Percentiles rank a stretch among this genome's conserved stretches.
These are phyloP conservation scores for Macrocybe gigantea DNA, from an alignment of 768 basidiomycete genomes.

Conservation along the genomic window DNA sequence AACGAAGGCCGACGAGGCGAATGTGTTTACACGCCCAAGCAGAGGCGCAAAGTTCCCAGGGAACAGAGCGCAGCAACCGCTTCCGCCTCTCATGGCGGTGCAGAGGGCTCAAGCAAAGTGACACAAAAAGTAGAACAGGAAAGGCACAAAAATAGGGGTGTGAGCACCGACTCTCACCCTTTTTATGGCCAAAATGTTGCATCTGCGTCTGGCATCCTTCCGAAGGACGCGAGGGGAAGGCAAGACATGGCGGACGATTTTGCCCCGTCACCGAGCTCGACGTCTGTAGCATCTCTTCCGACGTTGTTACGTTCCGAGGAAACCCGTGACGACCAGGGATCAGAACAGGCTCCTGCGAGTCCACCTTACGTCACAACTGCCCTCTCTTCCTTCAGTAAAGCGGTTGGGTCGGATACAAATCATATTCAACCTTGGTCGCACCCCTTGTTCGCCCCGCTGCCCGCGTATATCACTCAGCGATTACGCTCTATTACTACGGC, in stretches of 20 bases:
- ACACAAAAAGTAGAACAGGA: no score
- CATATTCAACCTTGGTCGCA: slow-evolving; percentile 55
- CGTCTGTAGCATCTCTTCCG: no score
- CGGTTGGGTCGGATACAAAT: not conserved
- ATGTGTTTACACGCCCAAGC: slow-evolving; percentile 73
- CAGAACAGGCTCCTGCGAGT: no score
- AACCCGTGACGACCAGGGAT: no score
- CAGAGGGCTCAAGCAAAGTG: no score
- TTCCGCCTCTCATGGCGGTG: slow-evolving; percentile 8
- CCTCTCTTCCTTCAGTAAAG: not conserved
- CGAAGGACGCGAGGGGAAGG: no score
- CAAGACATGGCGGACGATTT: no score
- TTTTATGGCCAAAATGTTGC: slow-evolving; percentile 46
- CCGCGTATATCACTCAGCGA: slow-evolving; percentile 46
- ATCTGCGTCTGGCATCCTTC: slow-evolving; percentile 17
- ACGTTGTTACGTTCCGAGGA: no score
- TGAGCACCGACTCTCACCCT: not conserved
- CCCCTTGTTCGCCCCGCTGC: slow-evolving; percentile 54
- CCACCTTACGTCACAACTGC: not conserved
- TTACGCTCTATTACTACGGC: slow-evolving; percentile 46
- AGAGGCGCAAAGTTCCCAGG: slow-evolving; percentile 48
- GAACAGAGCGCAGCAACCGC: slow-evolving; percentile 6
- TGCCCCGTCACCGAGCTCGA: no score
- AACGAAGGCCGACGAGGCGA: slow-evolving; percentile 43
- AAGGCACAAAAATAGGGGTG: no score